Evolutionary conservation across 2,329 filamentous ascomycete genomes (phyloP).

Genomic region (Penicillium decumbens): DNA sequence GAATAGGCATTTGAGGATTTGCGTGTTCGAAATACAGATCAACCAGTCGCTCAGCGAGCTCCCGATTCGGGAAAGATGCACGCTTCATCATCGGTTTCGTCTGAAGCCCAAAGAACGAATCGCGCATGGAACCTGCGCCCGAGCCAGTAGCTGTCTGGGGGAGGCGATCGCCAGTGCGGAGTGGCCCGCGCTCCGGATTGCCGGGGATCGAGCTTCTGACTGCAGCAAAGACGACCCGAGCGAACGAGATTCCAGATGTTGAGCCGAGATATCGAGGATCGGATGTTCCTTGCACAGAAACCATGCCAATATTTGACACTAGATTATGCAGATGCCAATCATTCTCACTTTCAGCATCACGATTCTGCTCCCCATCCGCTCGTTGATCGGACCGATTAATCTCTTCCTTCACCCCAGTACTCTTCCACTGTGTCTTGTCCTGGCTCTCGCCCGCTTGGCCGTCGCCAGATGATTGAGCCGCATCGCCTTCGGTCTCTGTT

Average conservation of each 20-base stretch:
- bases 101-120: slow-evolving; percentile 95
- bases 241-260: slow-evolving; percentile 88
- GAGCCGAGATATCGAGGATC: slow-evolving; percentile 79
- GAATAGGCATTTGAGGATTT: slow-evolving; percentile 89
- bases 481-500: slow-evolving; percentile 28
- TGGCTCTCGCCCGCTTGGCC: slow-evolving; percentile 13
- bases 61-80: slow-evolving; percentile 74
- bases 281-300: slow-evolving; percentile 70
- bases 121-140: slow-evolving; percentile 76
- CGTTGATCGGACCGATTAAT: slow-evolving; percentile 14
- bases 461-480: slow-evolving; percentile 18
- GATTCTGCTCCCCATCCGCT: slow-evolving; percentile 18
- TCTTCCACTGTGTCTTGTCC: slow-evolving; percentile 14
- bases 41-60: slow-evolving; percentile 67
- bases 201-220: slow-evolving; percentile 69
- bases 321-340: slow-evolving; percentile 61
- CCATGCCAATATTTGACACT: slow-evolving; percentile 67
- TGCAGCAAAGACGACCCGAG: slow-evolving; percentile 86
- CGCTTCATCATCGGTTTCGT: slow-evolving; percentile 82
- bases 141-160: slow-evolving; percentile 47
- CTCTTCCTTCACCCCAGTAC: slow-evolving; percentile 21
- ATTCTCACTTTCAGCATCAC: slow-evolving; percentile 48
- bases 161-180: slow-evolving; percentile 54
- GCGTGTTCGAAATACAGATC: slow-evolving; percentile 92
- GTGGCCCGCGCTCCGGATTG: slow-evolving; percentile 60